Evolutionary conservation across 768 basidiomycete species (phyloP).

Genomic region (Suillus alpinus): DNA sequence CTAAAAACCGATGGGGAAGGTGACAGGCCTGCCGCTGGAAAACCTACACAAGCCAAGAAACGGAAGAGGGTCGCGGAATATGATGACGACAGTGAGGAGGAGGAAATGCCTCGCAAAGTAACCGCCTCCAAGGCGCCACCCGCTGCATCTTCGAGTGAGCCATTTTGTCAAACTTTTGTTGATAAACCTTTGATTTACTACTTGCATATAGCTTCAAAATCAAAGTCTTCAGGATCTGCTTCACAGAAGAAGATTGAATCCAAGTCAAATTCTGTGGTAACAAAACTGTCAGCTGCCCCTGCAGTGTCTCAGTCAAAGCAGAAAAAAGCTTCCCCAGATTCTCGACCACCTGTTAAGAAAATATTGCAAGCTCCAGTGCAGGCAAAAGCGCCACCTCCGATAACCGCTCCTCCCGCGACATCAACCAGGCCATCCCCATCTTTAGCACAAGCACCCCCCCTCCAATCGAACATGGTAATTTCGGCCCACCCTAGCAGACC

Average conservation of each 20-base stretch:
- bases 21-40: conserved; percentile 21
- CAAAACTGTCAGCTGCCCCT: not conserved
- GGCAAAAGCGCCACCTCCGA: conserved; percentile 1
- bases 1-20: conserved; percentile 32
- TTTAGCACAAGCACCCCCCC: not conserved
- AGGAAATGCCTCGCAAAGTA: conserved; percentile 15
- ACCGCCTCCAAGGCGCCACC: conserved; percentile 11
- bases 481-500: not conserved
- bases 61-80: conserved; percentile 22
- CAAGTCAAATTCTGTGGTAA: not conserved
- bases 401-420: not conserved
- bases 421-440: not conserved
- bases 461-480: not conserved
- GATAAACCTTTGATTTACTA: not conserved
- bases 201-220: not conserved
- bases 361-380: not conserved
- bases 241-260: not conserved
- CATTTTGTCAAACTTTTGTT: not conserved
- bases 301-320: too few species aligned
- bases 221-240: not conserved
- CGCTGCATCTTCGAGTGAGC: conserved; percentile 7
- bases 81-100: conserved; percentile 24
- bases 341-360: not conserved
- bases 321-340: not conserved
- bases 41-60: conserved; percentile 15